A percentile compares a stretch with the other conserved stretches of the same genome.
Conservation (phyloP, 352 stramenopile species). For the Pseudoperonospora humuli region DNA sequence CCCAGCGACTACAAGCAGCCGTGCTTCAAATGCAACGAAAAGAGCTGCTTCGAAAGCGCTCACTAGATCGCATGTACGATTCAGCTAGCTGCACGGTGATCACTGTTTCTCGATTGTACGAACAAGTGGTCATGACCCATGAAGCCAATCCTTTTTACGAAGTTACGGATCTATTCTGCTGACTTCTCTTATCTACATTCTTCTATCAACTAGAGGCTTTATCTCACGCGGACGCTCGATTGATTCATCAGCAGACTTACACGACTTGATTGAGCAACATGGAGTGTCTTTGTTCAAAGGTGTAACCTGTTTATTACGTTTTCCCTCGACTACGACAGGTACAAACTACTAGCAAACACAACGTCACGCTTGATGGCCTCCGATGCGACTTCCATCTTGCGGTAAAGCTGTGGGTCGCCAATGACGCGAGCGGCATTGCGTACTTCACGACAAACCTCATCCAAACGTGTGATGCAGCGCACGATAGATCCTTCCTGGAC, state of each 20-base stretch:
- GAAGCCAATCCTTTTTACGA: no score
- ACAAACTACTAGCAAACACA: conserved; percentile 95
- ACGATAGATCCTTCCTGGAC: conserved; percentile 98
- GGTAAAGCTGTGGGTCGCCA: conserved; percentile 93
- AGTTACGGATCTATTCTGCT: no score
- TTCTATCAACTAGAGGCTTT: no score
- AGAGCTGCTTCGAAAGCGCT: background rate
- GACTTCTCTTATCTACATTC: no score
- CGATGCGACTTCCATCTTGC: conserved; percentile 97
- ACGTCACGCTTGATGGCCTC: conserved; percentile 97
- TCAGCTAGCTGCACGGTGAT: conserved; percentile 12
- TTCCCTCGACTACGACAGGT: conserved; percentile 55
- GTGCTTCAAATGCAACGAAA: background rate
- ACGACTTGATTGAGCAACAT: no score
- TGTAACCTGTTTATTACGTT: background rate
- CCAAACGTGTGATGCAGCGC: conserved; percentile 94
- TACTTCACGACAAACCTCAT: conserved; percentile 97
- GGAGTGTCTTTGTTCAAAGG: no score
- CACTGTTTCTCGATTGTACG: conserved; percentile 3
- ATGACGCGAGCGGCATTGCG: conserved; percentile 91
- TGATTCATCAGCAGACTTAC: no score
- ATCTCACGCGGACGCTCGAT: no score
- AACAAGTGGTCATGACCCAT: no score
- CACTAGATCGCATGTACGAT: conserved; percentile 32
- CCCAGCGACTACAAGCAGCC: background rate